A percentile compares a stretch with the other conserved stretches of the same genome.
These are phyloP conservation scores for Aspergillus candidus DNA, from an alignment of 2,329 filamentous ascomycete species.

Conservation along the genomic window DNA sequence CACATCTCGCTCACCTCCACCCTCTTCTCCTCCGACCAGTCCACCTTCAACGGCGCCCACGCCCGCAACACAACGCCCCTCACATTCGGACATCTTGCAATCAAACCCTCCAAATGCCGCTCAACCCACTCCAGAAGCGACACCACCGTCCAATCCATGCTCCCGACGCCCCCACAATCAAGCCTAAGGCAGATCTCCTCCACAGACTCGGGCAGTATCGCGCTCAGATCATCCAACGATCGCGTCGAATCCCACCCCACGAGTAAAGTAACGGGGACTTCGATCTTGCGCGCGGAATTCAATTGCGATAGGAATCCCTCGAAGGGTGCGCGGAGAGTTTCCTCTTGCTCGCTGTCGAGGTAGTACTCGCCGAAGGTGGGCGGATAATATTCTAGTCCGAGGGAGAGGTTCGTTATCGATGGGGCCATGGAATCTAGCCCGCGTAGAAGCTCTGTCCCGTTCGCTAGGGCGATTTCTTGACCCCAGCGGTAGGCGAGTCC, in stretches of 20 bases:
- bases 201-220: background rate
- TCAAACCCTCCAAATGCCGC: background rate
- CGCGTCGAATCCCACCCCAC: background rate
- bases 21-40: background rate
- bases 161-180: background rate
- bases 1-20: background rate
- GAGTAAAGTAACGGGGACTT: constrained; percentile 2
- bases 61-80: background rate
- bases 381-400: constrained; percentile 5
- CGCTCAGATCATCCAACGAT: background rate
- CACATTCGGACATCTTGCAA: background rate
- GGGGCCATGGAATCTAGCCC: background rate
- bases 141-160: no score
- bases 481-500: background rate
- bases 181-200: constrained; percentile 2
- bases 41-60: background rate
- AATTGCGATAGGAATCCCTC: background rate
- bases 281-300: background rate
- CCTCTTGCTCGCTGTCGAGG: background rate
- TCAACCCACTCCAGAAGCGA: no score
- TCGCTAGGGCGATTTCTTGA: no score
- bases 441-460: no score
- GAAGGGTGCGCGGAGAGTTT: background rate
- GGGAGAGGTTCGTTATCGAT: constrained; percentile 2
- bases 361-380: background rate